A percentile compares a stretch with the other conserved stretches of the same genome.
Conservation (phyloP, 345 rosid genomes). For the Populus davidiana region DNA sequence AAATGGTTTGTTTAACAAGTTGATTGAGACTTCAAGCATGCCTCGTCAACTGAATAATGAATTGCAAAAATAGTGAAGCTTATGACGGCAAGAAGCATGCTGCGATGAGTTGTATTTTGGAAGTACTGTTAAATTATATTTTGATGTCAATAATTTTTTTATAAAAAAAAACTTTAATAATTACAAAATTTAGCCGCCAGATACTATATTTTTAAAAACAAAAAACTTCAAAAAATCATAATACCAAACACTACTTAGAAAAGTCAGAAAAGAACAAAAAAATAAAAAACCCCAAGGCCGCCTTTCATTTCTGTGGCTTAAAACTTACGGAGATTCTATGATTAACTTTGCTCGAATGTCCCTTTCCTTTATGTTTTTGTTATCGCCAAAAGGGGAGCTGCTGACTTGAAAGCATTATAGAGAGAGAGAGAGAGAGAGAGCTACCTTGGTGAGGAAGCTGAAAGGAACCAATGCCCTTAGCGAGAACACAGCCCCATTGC, state of each 20-base stretch:
- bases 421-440: neutral
- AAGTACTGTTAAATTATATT: neutral
- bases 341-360: neutral
- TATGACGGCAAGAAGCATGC: neutral
- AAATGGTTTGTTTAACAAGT: neutral
- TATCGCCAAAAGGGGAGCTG: neutral
- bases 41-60: neutral
- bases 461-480: neutral
- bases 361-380: neutral
- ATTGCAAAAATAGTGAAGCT: neutral
- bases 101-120: neutral
- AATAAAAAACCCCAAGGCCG: neutral
- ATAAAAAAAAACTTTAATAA: no score
- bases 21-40: neutral
- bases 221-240: no score
- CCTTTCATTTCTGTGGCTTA: conserved; percentile 11
- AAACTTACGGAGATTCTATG: neutral
- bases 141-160: neutral
- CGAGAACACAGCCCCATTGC: neutral
- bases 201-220: no score
- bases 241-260: no score
- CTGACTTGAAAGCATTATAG: neutral
- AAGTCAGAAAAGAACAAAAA: no score
- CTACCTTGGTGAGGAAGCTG: neutral
- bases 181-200: no score